phyloP scores from a whole-genome alignment of 768 basidiomycete species.

The Inosperma sp. region DNA sequence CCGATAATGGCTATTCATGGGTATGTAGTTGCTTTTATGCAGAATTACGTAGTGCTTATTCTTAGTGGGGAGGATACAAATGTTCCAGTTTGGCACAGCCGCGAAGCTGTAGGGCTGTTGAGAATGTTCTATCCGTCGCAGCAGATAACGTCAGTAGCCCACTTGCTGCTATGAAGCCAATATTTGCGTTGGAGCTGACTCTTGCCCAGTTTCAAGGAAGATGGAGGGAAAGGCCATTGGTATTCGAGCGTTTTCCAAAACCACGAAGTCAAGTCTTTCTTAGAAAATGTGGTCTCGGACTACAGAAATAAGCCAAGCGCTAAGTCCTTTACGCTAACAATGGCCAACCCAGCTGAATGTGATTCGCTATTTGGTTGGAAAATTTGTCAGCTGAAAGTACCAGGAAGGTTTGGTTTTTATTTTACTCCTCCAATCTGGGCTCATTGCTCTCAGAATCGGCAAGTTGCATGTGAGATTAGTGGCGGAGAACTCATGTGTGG shows the following conservation, averaged over 20 bases:
- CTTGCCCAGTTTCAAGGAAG: slow-evolving; percentile 52
- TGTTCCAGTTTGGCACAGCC: slow-evolving; percentile 82
- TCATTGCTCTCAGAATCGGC: slow-evolving; percentile 29
- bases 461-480: slow-evolving; percentile 30
- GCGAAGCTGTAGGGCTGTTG: slow-evolving; percentile 58
- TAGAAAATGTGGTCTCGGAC: slow-evolving; percentile 34
- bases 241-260: slow-evolving; percentile 58
- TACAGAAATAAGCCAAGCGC: slow-evolving; percentile 7
- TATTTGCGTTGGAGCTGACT: background rate
- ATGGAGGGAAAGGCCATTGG: slow-evolving; percentile 63
- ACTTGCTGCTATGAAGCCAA: background rate
- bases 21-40: slow-evolving; percentile 35
- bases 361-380: slow-evolving; percentile 70
- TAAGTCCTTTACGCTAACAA: slow-evolving; percentile 64
- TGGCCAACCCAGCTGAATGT: slow-evolving; percentile 61
- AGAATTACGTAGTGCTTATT: background rate
- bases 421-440: too few species aligned
- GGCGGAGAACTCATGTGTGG: slow-evolving; percentile 3
- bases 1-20: slow-evolving; percentile 78
- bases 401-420: slow-evolving; percentile 80
- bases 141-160: slow-evolving; percentile 51
- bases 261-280: slow-evolving; percentile 49
- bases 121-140: slow-evolving; percentile 51
- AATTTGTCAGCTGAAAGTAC: slow-evolving; percentile 52
- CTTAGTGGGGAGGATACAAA: slow-evolving; percentile 74